Percentiles rank a stretch among this genome's conserved stretches.
Conservation (phyloP, 169 alveolate genomes). For the Cryptosporidium muris region DNA sequence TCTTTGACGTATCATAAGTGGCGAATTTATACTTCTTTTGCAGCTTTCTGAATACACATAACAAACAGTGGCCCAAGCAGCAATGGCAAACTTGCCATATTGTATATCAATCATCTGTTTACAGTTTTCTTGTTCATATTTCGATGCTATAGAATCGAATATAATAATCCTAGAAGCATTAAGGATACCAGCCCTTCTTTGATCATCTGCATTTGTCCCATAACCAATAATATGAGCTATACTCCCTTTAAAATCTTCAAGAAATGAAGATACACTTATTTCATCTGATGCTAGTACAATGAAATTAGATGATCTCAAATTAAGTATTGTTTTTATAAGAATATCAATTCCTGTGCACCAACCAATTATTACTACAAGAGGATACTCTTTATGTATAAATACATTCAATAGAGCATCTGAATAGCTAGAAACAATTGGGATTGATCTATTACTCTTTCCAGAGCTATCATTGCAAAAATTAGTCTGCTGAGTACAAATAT, state of each 20-base stretch:
- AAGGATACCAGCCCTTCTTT: conserved; percentile 12
- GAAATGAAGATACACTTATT: not conserved
- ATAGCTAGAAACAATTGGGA: conserved; percentile 25
- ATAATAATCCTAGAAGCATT: conserved; percentile 20
- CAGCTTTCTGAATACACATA: conserved; percentile 13
- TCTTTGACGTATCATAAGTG: conserved; percentile 13
- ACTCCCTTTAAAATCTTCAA: conserved; percentile 10
- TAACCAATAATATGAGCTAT: conserved; percentile 24
- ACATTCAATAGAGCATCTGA: conserved; percentile 21
- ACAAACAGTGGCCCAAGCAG: conserved; percentile 17
- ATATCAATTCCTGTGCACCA: conserved; percentile 32
- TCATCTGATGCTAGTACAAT: not conserved
- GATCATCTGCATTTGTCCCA: conserved; percentile 29
- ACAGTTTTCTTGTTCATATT: not conserved
- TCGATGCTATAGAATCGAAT: conserved; percentile 10
- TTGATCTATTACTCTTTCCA: not conserved
- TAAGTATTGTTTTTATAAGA: conserved; percentile 10
- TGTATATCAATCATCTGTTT: not conserved
- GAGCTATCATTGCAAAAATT: not conserved
- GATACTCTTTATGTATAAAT: conserved; percentile 21
- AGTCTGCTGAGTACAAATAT: not conserved
- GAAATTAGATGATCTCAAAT: conserved; percentile 19
- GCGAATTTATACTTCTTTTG: conserved; percentile 5
- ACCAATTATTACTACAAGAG: conserved; percentile 24
- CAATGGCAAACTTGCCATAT: conserved; percentile 10